phyloP scores from a whole-genome alignment of 2,329 filamentous ascomycete genomes.

The Cladosporium sp. region DNA sequence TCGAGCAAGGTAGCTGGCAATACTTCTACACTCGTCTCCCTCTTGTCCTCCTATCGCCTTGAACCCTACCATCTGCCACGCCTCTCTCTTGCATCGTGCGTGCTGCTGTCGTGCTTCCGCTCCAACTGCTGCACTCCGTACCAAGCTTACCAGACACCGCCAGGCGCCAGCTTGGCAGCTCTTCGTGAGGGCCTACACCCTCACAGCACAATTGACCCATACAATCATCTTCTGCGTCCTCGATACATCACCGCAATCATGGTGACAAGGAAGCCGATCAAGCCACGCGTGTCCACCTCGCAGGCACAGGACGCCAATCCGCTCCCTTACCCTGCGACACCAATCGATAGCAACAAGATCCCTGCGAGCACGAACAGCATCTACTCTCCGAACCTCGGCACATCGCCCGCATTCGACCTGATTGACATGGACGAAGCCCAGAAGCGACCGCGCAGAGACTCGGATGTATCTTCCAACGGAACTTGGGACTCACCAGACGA shows the following conservation, averaged over 20 bases:
- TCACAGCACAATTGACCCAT: background rate
- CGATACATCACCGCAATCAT: constrained; percentile 32
- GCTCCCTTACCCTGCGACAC: constrained; percentile 46
- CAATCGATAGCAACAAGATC: constrained; percentile 35
- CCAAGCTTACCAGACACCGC: constrained; percentile 7
- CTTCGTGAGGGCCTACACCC: background rate
- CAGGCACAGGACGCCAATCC: constrained; percentile 36
- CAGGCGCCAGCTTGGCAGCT: constrained; percentile 15
- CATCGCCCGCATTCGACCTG: constrained; percentile 43
- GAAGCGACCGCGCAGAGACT: constrained; percentile 34
- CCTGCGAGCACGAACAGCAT: constrained; percentile 28
- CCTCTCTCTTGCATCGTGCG: background rate
- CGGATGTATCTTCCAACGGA: constrained; percentile 37
- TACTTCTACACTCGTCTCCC: background rate
- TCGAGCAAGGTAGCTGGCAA: background rate
- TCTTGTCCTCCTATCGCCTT: background rate
- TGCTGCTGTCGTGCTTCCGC: background rate
- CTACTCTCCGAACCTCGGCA: constrained; percentile 38
- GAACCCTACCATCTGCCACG: background rate
- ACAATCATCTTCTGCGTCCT: background rate
- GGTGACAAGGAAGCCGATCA: constrained; percentile 47
- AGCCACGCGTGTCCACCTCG: constrained; percentile 41
- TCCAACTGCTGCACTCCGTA: background rate
- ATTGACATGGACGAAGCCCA: constrained; percentile 36
- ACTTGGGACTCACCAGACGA: constrained; percentile 37